Percentiles rank a stretch among this genome's conserved stretches.
phyloP scores from a whole-genome alignment of 768 basidiomycete genomes.

The Sutorius australiensis region DNA sequence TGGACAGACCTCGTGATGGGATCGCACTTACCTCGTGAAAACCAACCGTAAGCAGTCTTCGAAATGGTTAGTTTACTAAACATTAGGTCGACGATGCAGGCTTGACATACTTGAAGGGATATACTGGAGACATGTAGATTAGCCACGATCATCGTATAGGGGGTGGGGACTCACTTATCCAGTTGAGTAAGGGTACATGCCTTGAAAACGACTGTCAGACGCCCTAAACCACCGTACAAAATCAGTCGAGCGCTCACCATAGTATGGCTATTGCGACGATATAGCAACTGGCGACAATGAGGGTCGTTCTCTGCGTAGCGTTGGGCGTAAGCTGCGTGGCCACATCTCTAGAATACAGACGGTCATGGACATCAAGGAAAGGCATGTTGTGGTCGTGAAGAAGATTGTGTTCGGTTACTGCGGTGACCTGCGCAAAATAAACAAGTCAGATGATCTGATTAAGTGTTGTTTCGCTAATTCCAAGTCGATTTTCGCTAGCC shows the following conservation, averaged over 20 bases:
- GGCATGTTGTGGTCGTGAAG: conserved; percentile 31
- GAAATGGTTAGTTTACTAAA: conserved; percentile 15
- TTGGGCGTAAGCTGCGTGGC: conserved; percentile 53
- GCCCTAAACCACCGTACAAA: neutral
- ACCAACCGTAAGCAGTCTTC: conserved; percentile 77
- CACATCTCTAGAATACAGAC: conserved; percentile 27
- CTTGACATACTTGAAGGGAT: conserved; percentile 85
- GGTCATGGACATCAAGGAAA: conserved; percentile 15
- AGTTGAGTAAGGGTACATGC: conserved; percentile 73
- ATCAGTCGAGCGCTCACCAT: conserved; percentile 47
- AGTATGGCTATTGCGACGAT: conserved; percentile 72
- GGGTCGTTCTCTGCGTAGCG: conserved; percentile 66
- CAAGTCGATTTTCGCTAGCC: too few species aligned
- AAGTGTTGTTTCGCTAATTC: too few species aligned
- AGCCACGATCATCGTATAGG: conserved; percentile 5
- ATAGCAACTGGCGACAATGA: conserved; percentile 79
- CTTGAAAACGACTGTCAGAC: conserved; percentile 33
- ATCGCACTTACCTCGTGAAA: conserved; percentile 70
- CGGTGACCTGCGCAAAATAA: neutral
- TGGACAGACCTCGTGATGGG: neutral
- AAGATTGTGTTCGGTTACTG: conserved; percentile 1
- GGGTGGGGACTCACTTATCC: conserved; percentile 56
- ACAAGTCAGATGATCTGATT: too few species aligned
- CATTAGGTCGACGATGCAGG: neutral
- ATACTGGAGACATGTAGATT: conserved; percentile 46